Evolutionary conservation across 2,329 filamentous ascomycete genomes (phyloP).

Genomic region (Seiridium unicorne): DNA sequence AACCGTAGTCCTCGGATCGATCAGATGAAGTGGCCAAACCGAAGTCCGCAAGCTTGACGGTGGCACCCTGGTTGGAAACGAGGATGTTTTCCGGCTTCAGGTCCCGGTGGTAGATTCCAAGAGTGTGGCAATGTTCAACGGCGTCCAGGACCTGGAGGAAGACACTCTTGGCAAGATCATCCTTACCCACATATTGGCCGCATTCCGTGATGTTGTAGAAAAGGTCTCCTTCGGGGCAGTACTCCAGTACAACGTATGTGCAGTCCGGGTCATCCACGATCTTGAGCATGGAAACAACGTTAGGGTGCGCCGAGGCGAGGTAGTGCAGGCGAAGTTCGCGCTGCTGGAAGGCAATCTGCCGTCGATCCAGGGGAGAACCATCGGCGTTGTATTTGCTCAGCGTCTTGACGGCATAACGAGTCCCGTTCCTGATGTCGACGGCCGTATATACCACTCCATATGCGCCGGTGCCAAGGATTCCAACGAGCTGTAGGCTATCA

Average conservation of each 20-base stretch:
- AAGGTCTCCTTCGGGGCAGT: constrained; percentile 93
- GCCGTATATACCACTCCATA: constrained; percentile 96
- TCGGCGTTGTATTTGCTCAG: constrained; percentile 84
- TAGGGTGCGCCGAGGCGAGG: constrained; percentile 81
- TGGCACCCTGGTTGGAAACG: constrained; percentile 83
- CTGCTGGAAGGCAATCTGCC: constrained; percentile 87
- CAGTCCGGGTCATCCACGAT: constrained; percentile 90
- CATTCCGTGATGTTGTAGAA: constrained; percentile 97
- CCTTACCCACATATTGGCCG: constrained; percentile 90
- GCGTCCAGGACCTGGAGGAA: constrained; percentile 97
- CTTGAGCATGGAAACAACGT: constrained; percentile 90
- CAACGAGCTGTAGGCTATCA: constrained; percentile 77
- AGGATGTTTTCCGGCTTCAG: constrained; percentile 98
- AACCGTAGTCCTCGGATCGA: constrained; percentile 90
- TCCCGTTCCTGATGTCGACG: constrained; percentile 76
- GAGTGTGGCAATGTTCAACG: constrained; percentile 88
- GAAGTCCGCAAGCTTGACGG: constrained; percentile 96
- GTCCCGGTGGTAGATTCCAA: constrained; percentile 95
- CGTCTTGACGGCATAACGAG: constrained; percentile 92
- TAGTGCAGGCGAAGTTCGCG: constrained; percentile 92
- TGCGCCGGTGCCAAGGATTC: constrained; percentile 87
- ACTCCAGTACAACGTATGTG: constrained; percentile 95
- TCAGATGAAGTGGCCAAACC: constrained; percentile 85
- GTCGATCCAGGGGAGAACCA: constrained; percentile 70
- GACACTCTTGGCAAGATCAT: constrained; percentile 78